phyloP scores from a whole-genome alignment of 495 filamentous ascomycete genomes.

The Penicillium soppii region DNA sequence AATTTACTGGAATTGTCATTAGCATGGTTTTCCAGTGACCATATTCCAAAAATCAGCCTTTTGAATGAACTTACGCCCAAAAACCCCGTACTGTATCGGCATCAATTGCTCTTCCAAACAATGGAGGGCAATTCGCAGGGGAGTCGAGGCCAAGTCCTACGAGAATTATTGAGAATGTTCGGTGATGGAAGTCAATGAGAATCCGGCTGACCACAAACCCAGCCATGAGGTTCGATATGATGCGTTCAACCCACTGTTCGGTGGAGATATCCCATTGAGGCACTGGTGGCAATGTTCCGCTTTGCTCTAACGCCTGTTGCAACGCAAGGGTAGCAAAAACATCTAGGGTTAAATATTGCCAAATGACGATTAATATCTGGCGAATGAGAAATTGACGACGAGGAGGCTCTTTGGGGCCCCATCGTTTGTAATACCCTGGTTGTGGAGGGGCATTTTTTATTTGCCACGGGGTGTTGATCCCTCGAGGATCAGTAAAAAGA shows the following conservation, averaged over 20 bases:
- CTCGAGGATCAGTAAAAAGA: slow-evolving; percentile 18
- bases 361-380: slow-evolving; percentile 12
- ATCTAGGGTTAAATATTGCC: slow-evolving; percentile 27
- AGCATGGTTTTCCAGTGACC: background rate
- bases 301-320: slow-evolving; percentile 13
- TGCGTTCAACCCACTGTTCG: slow-evolving; percentile 20
- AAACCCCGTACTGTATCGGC: slow-evolving; percentile 31
- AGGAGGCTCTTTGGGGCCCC: slow-evolving; percentile 1
- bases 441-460: slow-evolving; percentile 21
- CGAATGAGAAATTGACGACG: slow-evolving; percentile 20
- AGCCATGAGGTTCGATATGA: slow-evolving; percentile 17
- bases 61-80: slow-evolving; percentile 29
- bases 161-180: slow-evolving; percentile 17
- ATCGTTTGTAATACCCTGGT: slow-evolving; percentile 16
- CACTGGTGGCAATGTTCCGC: slow-evolving; percentile 5
- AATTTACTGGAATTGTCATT: slow-evolving; percentile 27
- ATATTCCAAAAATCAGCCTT: no score
- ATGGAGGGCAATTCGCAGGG: slow-evolving; percentile 33
- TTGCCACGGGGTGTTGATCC: slow-evolving; percentile 21
- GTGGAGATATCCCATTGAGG: slow-evolving; percentile 19
- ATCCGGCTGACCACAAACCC: slow-evolving; percentile 22
- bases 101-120: slow-evolving; percentile 31
- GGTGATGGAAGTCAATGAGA: slow-evolving; percentile 20
- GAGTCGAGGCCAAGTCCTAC: slow-evolving; percentile 19
- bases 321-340: slow-evolving; percentile 14